Base-by-base conservation (phyloP, 2,329 filamentous ascomycete species). In the Cercospora zeae-maydis region DNA sequence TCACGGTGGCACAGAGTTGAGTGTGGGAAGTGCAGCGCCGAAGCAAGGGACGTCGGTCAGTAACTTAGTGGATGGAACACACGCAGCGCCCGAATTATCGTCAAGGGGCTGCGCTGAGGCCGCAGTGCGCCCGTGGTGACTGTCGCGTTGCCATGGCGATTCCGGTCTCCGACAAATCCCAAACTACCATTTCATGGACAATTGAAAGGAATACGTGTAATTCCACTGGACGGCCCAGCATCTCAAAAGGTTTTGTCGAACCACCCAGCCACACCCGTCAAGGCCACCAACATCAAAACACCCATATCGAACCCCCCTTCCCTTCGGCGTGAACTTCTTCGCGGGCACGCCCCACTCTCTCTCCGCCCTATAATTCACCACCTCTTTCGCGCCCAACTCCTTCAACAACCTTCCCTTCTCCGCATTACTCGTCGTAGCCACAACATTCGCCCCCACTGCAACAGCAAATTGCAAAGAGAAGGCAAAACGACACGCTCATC, bases 381-480 rank as follows among this genome's bases (percentile, higher is more conserved):
- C 77, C 63, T 83, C 77, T 64, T 80, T 76, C 1, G 80, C 82
- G 39, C 83, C 83, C 53, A 68, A 31, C 10, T 36, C 57, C 31
- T 59, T 56, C 45, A 67, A 27, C 9, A 80, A 72, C 65, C 77
- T 76, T 1, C 75, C 78, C 70, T 86, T 86, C 5, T 75, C 73
- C 0, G 72, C 68, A 0, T 78, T 80, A 1, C 79, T 82, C 0
- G 82, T 85, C 0, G 83, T 85, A 0, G 83, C 81, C 51, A 86
- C 82, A 37, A 86, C 82, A 4, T 71, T 78, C 0, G 83, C 83
- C 13, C 82, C 83, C 0, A 77, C 78, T 0, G 81, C 80, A 45
- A 77, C 75, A n/a, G 78, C 78, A 63, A 80, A 79, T 72, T 82
- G 86, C 30, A 88, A 72, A 3, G 82, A n/a, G n/a, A n/a, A n/a